Conservation (phyloP, 2,329 filamentous ascomycete genomes). For the Fusarium pseudonygamai region DNA sequence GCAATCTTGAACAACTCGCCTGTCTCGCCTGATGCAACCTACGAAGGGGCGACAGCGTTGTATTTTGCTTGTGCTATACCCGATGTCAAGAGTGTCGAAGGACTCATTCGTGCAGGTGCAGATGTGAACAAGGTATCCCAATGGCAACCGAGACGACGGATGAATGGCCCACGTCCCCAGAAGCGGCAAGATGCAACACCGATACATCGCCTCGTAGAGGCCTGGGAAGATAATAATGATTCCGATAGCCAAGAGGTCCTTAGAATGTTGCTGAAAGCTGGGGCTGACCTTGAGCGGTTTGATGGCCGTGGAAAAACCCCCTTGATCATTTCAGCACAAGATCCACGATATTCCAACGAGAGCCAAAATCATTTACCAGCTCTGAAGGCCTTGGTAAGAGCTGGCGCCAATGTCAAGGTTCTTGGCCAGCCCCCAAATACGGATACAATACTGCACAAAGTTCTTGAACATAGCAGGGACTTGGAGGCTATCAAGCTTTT, state of each 20-base stretch:
- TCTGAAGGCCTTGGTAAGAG: slow-evolving; percentile 14
- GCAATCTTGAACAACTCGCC: slow-evolving; percentile 15
- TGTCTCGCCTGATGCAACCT: slow-evolving; percentile 25
- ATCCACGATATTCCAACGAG: not conserved
- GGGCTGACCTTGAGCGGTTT: slow-evolving; percentile 19
- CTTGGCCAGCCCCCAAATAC: not conserved
- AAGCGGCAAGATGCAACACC: not conserved
- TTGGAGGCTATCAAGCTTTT: slow-evolving; percentile 14
- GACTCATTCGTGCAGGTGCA: slow-evolving; percentile 26
- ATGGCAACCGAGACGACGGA: not conserved
- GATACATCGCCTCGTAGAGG: slow-evolving; percentile 3
- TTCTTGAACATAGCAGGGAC: not conserved
- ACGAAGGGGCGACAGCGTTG: slow-evolving; percentile 16
- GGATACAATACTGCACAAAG: slow-evolving; percentile 6
- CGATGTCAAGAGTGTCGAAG: slow-evolving; percentile 16
- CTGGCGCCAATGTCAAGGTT: slow-evolving; percentile 5
- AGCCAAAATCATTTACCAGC: not conserved
- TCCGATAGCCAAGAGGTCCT: slow-evolving; percentile 11
- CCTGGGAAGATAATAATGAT: slow-evolving; percentile 15
- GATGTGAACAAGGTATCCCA: slow-evolving; percentile 10
- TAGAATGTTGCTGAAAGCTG: slow-evolving; percentile 16
- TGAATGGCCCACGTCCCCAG: not conserved
- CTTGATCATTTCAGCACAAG: not conserved
- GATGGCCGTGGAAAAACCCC: slow-evolving; percentile 2
- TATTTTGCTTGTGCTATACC: slow-evolving; percentile 15